Base-by-base conservation (phyloP, 176 grass and related monocot genomes). In the Cenchrus americanus region DNA sequence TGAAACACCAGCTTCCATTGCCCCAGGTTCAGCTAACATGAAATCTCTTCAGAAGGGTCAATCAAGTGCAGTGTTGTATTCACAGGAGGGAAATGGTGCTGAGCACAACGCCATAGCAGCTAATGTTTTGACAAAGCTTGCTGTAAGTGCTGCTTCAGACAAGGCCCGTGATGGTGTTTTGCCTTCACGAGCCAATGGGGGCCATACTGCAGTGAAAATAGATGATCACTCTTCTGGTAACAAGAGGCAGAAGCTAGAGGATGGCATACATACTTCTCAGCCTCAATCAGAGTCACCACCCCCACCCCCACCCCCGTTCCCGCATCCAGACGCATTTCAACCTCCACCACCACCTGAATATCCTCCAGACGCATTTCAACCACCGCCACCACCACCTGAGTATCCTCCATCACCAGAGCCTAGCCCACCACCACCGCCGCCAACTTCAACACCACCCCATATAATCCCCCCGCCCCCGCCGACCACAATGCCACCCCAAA, bases 291-390 rank as follows among this genome's bases (percentile, higher is more conserved):
- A 71, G 32, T 66, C 62, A 81, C 51, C 79, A 0, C 83, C 88
- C 1, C 91, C 79, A 1, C 84, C 51, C 5, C 71, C 84, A 4
- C 89, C 86, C 14, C 71, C 83, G 67, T 69, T 79, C 57, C 81
- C 88, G 5, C 71, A 85, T 82, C 88, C 89, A 74, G 76, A 94
- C 69, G 66, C 72, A 63, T 72, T 84, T 52, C 71, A 74, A 69
- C 92, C 92, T 8, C 88, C 92, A 10, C 88, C 91, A 32, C 86
- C 83, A 11, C 85, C 90, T 61, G 51, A 80, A 32, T 66, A 90
- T 42, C 69, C 88, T 76, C 72, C 78, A 3, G 34, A 37, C 4
- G 65, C 71, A 62, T 71, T 84, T 52, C 71, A 73, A 69, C 92
- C 84, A 19, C 88, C 92, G 8, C 88, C 92, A 10, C 88, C 91